Conservation (phyloP, 176 grass and related monocot species). For the Calamus simplicifolius region DNA sequence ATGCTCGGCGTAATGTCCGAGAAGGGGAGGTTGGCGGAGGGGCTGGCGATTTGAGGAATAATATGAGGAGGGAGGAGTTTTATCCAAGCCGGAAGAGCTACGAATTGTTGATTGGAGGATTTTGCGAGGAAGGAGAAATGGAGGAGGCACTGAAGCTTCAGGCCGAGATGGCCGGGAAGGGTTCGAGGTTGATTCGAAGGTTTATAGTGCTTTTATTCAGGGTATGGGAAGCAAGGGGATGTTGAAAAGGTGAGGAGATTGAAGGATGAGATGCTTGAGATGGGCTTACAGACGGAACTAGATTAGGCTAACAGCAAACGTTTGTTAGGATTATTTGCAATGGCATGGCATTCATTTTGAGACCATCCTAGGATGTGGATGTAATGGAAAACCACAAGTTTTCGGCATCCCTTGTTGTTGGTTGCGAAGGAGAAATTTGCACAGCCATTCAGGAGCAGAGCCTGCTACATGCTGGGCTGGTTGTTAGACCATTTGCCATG, state of each 20-base stretch:
- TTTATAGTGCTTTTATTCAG: slow-evolving; percentile 38
- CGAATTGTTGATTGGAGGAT: slow-evolving; percentile 26
- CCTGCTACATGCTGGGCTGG: too few species aligned
- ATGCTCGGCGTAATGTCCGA: slow-evolving; percentile 36
- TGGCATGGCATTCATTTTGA: too few species aligned
- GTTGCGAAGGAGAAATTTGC: too few species aligned
- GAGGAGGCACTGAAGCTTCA: slow-evolving; percentile 53
- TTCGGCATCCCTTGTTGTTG: too few species aligned
- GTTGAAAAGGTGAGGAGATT: too few species aligned
- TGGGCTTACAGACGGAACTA: neutral
- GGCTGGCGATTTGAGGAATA: slow-evolving; percentile 35
- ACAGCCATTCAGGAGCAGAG: too few species aligned
- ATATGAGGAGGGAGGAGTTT: slow-evolving; percentile 54
- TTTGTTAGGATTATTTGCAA: too few species aligned
- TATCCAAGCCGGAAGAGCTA: slow-evolving; percentile 28
- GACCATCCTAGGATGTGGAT: too few species aligned
- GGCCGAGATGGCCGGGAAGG: slow-evolving; percentile 66
- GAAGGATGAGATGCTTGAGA: slow-evolving; percentile 36
- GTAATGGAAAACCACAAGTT: too few species aligned
- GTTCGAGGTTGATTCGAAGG: slow-evolving; percentile 25
- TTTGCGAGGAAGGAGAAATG: slow-evolving; percentile 41
- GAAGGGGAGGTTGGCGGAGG: slow-evolving; percentile 30
- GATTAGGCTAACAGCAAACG: too few species aligned
- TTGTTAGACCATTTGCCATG: too few species aligned
- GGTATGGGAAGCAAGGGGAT: slow-evolving; percentile 28